Evolutionary conservation across 2,329 filamentous ascomycete genomes (phyloP), one percentile per base, ranked within the genome.

Genomic region (Xylariomycetidae sp.): DNA sequence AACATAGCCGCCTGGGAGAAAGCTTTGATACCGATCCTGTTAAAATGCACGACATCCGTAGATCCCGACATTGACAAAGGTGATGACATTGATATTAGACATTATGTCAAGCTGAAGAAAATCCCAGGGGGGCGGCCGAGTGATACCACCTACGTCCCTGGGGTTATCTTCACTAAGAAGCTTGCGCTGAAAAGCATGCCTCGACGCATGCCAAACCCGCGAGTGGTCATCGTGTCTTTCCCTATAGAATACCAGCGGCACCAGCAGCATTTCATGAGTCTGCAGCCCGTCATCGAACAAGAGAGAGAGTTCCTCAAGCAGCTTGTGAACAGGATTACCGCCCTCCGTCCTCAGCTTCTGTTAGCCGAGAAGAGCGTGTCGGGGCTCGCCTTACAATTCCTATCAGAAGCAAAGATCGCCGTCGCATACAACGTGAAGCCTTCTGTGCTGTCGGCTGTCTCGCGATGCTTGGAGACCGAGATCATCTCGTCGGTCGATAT

Each of bases 81-180:
- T 17, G 92, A 98, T 57, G 86, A 92, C 54, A 97, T 98, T 72
- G 92, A 98, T 56, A 92, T 98, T 39, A 78, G 92, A 4, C 89
- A 97, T 56, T 98, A 96, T 53, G 88, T 98, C 42, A 98, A 98
- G 57, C 65, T 98, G 18, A 98, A 98, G 58, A 94, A 94, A 56
- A 92, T 98, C 10, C 86, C 89, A 1, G 90, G 92, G 12, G 90
- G 89, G 12, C 83, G 77, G 44, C 89, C 90, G 13, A 81, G 86
- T 16, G 90, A 98, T 59, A 97, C 90, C 6, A 82, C 83, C n/a
- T 98, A 98, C 58, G 84, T 97, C 12, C 95, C 92, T 8, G 94
- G 92, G 1, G 82, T 98, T 7, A 89, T 98, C 2, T 98, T 98
- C 57, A 92, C 88, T 10, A 98, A 98, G 57, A 98, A 98, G 44